Evolutionary conservation across 164 flowering plant genomes (phyloP), one percentile per base, ranked within the genome.

Genomic region (Annona cherimola): DNA sequence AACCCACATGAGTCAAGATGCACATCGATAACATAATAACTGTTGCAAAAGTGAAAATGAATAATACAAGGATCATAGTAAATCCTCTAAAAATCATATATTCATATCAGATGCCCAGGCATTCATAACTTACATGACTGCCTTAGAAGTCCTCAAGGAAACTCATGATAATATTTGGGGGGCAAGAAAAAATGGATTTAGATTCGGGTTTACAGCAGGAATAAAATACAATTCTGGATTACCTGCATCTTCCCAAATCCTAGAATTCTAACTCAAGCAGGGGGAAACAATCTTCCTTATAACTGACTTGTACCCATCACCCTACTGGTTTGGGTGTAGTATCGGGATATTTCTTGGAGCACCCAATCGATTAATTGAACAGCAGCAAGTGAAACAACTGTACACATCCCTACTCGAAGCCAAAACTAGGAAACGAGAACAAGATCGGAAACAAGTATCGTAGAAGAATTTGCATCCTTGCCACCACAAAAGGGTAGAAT

Each of bases 401-500:
- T 73, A 77, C 76, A 77, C 42, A 40, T 62, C 55, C 41, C 61
- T 43, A 67, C 60, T 72, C 66, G 61, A 44, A 64, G 50, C 46
- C 63, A 46, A 63, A 69, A 61, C 1, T 57, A 20, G 40, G 20
- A 55, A 44, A 63, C 61, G 60, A 4, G 54, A 57, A 69, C 55
- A 70, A 18, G 45, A 26, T 70, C 18, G 2, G 66, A 59, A 67
- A 68, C 12, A 74, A 75, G 72, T 64, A 64, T 69, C 63, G 69
- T 12, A 18, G 42, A 50, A 42, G 59, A 70, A 65, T 42, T 55
- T 46, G 50, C 63, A n/a, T 55, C 45, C 55, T 55, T 3, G 45
- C 63, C 61, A 42, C 41, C 3, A 45, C 63, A 63, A 18, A 46
- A 35, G 42, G 54, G 57, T 43, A 18, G 3, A 43, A 42, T 61